Base-by-base conservation (phyloP, 1,284 basidiomycete species). In the Trichosporon faecale region DNA sequence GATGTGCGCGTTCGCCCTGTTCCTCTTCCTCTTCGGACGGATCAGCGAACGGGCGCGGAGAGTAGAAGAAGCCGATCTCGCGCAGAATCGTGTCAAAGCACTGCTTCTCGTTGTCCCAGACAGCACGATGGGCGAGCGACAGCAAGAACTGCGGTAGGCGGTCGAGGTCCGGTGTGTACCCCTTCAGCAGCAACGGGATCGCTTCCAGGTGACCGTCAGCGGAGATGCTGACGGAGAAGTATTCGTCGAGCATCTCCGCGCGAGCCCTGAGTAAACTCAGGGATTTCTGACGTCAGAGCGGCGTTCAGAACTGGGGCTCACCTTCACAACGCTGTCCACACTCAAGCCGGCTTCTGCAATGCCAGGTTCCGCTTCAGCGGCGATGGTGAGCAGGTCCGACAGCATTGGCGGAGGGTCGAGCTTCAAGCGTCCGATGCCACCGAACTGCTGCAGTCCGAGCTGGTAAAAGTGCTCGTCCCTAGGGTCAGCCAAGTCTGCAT, bases 391-490 rank as follows among this genome's bases (percentile, higher is more conserved):
- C 60, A 99, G 85, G 9, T 88, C 88, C 2, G 86, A 86, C 4
- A 99, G 78, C 0, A 87, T 84, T 0, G 94, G 93, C 0, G 95
- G 85, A 0, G 97, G 96, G 52, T 95, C 89, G 3, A 99, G 86
- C 68, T 89, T 89, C 63, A 98, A 83, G 9, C 89, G 87, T 66
- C 88, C 87, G 71, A 92, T 88, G 72, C 91, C 89, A 0, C 95
- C 94, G 78, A 99, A 99, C 80, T 99, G 96, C 21, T 93, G 87
- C 61, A 99, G 83, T 1, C 90, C 92, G 0, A 99, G 88, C 79
- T 99, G 97, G 81, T 98, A 99, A 77, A 98, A 97, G 57, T 98
- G 87, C 76, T 98, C 95, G 76, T 97, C 94, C 0, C 94, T 96
- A 74, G 11, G 57, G 68, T 71, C 35, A 73, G 68, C 46, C 4